Percentiles rank a stretch among this genome's conserved stretches.
These are phyloP conservation scores for Sporormia fimetaria DNA, from an alignment of 495 filamentous ascomycete species.

Conservation along the genomic window DNA sequence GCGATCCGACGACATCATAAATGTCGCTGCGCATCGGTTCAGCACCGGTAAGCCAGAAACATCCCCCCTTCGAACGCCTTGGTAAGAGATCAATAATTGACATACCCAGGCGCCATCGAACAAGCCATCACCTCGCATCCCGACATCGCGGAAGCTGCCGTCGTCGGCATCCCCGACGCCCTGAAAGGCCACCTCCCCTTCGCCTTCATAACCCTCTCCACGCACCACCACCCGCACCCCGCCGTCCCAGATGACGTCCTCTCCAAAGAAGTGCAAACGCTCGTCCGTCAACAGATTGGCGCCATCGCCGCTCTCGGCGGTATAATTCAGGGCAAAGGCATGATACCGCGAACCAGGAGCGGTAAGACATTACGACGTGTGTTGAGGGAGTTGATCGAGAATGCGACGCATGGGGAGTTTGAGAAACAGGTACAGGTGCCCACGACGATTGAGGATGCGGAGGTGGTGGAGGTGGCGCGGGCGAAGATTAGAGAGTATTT, in stretches of 20 bases:
- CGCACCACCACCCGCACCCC: conserved; percentile 36
- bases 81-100: neutral
- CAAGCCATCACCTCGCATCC: conserved; percentile 79
- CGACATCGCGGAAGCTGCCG: conserved; percentile 64
- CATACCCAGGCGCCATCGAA: conserved; percentile 59
- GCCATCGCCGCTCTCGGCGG: conserved; percentile 76
- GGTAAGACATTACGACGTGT: conserved; percentile 81
- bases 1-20: conserved; percentile 83
- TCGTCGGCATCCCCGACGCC: conserved; percentile 71
- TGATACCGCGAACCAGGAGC: conserved; percentile 83
- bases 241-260: conserved; percentile 42
- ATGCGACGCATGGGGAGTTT: conserved; percentile 42
- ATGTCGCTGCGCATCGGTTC: conserved; percentile 86
- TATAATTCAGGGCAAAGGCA: conserved; percentile 71
- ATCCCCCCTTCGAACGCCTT: neutral
- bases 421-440: conserved; percentile 43
- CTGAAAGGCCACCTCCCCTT: conserved; percentile 88
- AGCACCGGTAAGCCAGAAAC: conserved; percentile 55
- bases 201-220: conserved; percentile 61
- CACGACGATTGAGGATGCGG: conserved; percentile 49
- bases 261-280: conserved; percentile 46
- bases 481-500: conserved; percentile 49
- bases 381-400: conserved; percentile 67
- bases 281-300: conserved; percentile 73
- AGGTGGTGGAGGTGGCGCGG: conserved; percentile 47